Base-by-base conservation (phyloP, 768 basidiomycete species). In the Pleurotus eryngii region DNA sequence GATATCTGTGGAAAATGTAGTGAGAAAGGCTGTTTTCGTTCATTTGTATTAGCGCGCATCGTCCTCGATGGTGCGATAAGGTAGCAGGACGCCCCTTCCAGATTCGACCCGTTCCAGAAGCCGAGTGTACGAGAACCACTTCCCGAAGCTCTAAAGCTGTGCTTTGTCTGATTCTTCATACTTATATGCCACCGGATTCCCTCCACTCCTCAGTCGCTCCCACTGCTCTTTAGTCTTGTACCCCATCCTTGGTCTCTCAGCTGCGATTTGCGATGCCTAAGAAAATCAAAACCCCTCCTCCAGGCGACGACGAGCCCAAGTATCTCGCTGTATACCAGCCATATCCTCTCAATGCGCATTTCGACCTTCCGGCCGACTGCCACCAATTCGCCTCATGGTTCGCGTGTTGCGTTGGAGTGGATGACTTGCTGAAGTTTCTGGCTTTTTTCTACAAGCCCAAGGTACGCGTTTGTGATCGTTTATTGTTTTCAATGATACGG, bases 291-390 rank as follows among this genome's bases (percentile, higher is more conserved):
- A 68, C 69, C 12, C 69, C 70, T 3, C 63, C 64, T 26, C 70
- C 67, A 2, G 55, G 60, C n/a, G 67, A 63, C 43, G 80, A 81
- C 55, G 81, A 80, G 55, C 73, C 75, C 48, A 74, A 74, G 47
- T 80, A 77, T 63, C 77, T 76, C 61, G 75, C 76, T 12, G 71
- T 81, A 18, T 74, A 73, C 57, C 70, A 78, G 37, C 79, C 81
- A 3, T 84, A 77, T 61, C 82, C 82, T 0, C 67, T 77, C 46
- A 75, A 79, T 62, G 75, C 74, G 3, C 76, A 81, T 61, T 80
- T 75, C 74, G 73, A 77, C 54, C 57, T 77, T 4, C 60, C 67
- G 4, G 62, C 66, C 4, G 77, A 81, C 61, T 73, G 70, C 30
- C 72, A 70, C 26, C 63, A 64, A 4, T 79, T 78, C 59, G 72